phyloP scores from a whole-genome alignment of 768 basidiomycete species.

The Trametes maxima region DNA sequence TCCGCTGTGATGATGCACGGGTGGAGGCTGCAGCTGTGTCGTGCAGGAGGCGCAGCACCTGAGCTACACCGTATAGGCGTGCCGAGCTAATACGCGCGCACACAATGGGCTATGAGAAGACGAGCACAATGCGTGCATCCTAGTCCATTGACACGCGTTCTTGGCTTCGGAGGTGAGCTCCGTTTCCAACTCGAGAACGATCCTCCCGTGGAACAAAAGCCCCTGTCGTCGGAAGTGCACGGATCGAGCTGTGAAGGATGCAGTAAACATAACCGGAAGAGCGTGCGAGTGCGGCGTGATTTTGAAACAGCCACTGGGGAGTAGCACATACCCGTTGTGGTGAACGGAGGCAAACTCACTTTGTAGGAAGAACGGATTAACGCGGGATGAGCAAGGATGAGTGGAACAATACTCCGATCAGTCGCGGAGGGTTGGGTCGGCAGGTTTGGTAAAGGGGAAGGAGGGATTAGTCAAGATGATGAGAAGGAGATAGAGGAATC shows the following conservation, averaged over 20 bases:
- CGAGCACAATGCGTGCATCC: not conserved
- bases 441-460: constrained; percentile 17
- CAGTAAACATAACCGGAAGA: constrained; percentile 3
- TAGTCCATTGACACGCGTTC: not conserved
- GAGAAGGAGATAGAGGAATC: constrained; percentile 9
- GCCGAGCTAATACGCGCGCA: not conserved
- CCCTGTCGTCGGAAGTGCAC: not conserved
- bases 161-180: constrained; percentile 17
- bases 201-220: not conserved
- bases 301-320: constrained; percentile 11
- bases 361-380: constrained; percentile 1
- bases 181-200: constrained; percentile 1
- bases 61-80: not conserved
- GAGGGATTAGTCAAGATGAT: constrained; percentile 14
- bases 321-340: not conserved
- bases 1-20: constrained; percentile 17
- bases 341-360: not conserved
- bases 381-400: constrained; percentile 1
- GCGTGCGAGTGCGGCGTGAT: constrained; percentile 9
- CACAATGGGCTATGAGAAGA: not conserved
- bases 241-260: not conserved
- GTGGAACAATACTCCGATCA: constrained; percentile 19
- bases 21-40: constrained; percentile 14
- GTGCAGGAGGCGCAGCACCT: constrained; percentile 5
- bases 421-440: constrained; percentile 15